phyloP scores from a whole-genome alignment of 176 grass and related monocot genomes.

The Raddia distichophylla region DNA sequence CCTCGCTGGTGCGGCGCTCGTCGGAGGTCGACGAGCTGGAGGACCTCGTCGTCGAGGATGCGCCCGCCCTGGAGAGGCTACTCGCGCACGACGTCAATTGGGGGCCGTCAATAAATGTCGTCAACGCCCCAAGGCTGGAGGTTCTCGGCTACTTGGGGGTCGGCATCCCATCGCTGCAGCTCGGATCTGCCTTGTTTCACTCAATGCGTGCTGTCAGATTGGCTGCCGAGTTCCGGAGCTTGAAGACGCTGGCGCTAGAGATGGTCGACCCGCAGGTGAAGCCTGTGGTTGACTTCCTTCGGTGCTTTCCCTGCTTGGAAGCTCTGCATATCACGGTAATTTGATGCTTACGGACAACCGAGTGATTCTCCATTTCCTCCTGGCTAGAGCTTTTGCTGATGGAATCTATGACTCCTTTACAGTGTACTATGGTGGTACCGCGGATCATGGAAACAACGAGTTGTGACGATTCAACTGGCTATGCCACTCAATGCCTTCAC shows the following conservation, averaged over 20 bases:
- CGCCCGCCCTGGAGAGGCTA: slow-evolving; percentile 42
- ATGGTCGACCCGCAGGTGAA: slow-evolving; percentile 38
- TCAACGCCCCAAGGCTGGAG: slow-evolving; percentile 23
- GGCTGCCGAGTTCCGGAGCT: background rate
- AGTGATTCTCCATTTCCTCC: background rate
- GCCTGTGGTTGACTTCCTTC: slow-evolving; percentile 34
- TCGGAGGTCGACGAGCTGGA: slow-evolving; percentile 15
- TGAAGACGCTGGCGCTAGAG: slow-evolving; percentile 38
- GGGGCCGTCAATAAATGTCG: slow-evolving; percentile 30
- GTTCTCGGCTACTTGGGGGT: slow-evolving; percentile 41
- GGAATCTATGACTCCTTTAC: slow-evolving; percentile 10
- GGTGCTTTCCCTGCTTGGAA: slow-evolving; percentile 48
- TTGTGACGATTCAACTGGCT: background rate
- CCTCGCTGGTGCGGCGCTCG: slow-evolving; percentile 4
- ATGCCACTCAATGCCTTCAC: slow-evolving; percentile 39
- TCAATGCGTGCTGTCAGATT: slow-evolving; percentile 33
- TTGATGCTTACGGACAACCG: background rate
- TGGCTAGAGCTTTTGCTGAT: background rate
- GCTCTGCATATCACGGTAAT: slow-evolving; percentile 45
- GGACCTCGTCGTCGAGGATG: slow-evolving; percentile 40
- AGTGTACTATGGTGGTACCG: slow-evolving; percentile 40
- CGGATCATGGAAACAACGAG: slow-evolving; percentile 6
- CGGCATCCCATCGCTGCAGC: slow-evolving; percentile 42
- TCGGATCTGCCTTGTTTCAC: slow-evolving; percentile 35
- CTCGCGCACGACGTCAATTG: slow-evolving; percentile 47